Percentiles rank a stretch among this genome's conserved stretches.
Evolutionary conservation across 441 rosid species (phyloP).

Genomic region (Aleurites moluccanus): DNA sequence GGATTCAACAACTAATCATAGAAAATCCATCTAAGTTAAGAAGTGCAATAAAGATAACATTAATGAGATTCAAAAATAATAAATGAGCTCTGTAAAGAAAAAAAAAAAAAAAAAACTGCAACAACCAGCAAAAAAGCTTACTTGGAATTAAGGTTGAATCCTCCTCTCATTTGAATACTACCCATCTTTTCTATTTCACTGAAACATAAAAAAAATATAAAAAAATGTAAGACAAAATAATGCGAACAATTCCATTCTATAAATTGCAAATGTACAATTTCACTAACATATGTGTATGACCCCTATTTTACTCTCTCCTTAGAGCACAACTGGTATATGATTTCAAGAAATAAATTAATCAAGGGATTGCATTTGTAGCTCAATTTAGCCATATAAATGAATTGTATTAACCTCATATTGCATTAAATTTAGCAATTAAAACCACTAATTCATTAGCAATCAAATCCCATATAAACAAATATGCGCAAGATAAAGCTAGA

Average conservation of each 20-base stretch:
- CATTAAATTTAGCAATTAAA: neutral
- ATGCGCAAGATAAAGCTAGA: no score
- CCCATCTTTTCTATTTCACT: conserved; percentile 99
- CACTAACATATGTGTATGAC: no score
- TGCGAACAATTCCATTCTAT: neutral
- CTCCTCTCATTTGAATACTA: conserved; percentile 69
- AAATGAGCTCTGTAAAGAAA: neutral
- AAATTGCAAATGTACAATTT: neutral
- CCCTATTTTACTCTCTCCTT: neutral
- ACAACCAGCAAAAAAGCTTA: conserved; percentile 17
- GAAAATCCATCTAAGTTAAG: neutral
- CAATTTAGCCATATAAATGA: neutral
- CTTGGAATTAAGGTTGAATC: conserved; percentile 91
- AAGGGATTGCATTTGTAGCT: neutral
- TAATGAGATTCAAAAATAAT: neutral
- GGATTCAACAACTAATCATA: conserved; percentile 19
- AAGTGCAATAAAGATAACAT: neutral
- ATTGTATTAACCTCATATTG: neutral
- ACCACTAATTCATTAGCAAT: neutral
- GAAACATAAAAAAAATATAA: conserved; percentile 28
- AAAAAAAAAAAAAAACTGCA: neutral
- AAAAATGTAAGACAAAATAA: neutral
- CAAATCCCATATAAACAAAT: neutral
- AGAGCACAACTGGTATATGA: neutral
- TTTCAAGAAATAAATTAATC: neutral